A percentile compares a stretch with the other conserved stretches of the same genome.
Conservation (phyloP, 2,329 filamentous ascomycete genomes). For the Monosporascus sp. region DNA sequence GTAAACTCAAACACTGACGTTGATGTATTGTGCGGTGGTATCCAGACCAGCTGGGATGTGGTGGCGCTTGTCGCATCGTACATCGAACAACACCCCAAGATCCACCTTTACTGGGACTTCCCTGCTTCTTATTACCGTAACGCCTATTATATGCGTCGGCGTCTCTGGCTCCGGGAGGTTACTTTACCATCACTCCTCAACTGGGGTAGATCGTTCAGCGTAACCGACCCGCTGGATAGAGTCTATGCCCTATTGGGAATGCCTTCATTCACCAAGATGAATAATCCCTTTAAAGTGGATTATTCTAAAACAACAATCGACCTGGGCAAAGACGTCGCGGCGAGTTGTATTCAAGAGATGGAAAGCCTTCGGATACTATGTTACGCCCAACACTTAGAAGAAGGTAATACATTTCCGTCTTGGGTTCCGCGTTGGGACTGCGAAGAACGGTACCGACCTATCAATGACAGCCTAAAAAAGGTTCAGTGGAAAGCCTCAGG, state of each 20-base stretch:
- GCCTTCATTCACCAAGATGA: background rate
- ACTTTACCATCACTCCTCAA: background rate
- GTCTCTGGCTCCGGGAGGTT: background rate
- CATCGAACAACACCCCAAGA: background rate
- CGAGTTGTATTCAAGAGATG: background rate
- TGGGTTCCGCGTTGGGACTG: background rate
- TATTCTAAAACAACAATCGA: background rate
- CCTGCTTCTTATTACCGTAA: background rate
- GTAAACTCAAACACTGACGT: background rate
- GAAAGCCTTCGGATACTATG: background rate
- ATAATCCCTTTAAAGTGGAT: background rate
- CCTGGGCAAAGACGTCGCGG: background rate
- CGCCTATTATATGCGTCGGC: background rate
- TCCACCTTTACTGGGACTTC: background rate
- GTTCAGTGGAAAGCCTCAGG: background rate
- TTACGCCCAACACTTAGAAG: background rate
- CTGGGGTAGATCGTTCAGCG: background rate
- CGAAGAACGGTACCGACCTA: background rate
- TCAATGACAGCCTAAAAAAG: background rate
- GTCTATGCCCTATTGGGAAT: background rate
- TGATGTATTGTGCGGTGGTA: background rate
- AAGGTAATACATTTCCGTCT: background rate
- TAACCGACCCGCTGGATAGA: background rate
- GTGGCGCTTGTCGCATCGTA: background rate
- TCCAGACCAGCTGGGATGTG: background rate